Evolutionary conservation across 2,329 filamentous ascomycete species (phyloP), one percentile per base, ranked within the genome.

Genomic region (Exophiala aquamarina): DNA sequence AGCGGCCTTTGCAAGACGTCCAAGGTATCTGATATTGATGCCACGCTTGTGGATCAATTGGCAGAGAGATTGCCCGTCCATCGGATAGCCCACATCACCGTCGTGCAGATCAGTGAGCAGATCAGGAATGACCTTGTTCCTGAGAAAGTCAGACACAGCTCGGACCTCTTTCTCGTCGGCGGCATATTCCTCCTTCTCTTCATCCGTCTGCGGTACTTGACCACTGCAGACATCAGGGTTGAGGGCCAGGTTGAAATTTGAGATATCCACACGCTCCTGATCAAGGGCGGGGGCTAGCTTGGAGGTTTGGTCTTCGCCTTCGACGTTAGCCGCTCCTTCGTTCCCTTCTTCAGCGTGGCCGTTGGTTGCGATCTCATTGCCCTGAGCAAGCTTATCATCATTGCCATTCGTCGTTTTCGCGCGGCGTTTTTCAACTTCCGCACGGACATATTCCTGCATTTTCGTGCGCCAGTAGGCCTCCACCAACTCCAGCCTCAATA

Each of bases 151-250:
- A 71, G 90, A 93, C 21, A 89, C 89, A 47, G 85, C 82, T 54
- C 89, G 86, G 40, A 98, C 92, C 47, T 94, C 88, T 59, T 85
- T 79, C 73, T 98, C 93, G 61, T 98, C 93, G 51, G 84, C 79
- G 37, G 79, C 81, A 76, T 88, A 83, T 64, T 93, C 82, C 46
- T 81, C 80, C 75, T 93, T 95, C 67, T 98, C 93, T 57, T 87
- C 89, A 4, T 93, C 86, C 1, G 88, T 93, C 69, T 95, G 89
- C 29, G 93, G 91, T 43, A 82, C 75, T 68, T 97, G 93, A 42
- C 91, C 92, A 62, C 89, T 95, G 76, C 92, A 97, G 23, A 89
- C 89, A 67, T 98, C 93, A 4, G 93, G 91, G 72, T 98, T 98
- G 42, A 98, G 80, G 5, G 89, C 77, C 61, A 96, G 90, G 37